Conservation (phyloP, 352 stramenopile species). For the Globisporangium camurandrum region DNA sequence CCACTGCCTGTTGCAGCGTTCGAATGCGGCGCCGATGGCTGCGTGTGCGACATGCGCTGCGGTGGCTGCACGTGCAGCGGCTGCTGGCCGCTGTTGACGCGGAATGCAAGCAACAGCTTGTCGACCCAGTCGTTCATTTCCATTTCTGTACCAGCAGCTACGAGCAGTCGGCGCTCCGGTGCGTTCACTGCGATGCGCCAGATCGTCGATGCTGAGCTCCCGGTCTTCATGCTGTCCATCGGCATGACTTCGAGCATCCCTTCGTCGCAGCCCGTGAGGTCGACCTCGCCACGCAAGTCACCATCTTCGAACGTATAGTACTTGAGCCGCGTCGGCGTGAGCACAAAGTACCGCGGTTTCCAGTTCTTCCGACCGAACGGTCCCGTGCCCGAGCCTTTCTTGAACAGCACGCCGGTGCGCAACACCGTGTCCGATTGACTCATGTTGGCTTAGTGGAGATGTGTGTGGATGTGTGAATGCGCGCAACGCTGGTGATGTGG, state of each 20-base stretch:
- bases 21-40: slow-evolving; percentile 1
- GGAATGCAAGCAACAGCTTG: slow-evolving; percentile 61
- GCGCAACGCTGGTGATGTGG: too few species aligned
- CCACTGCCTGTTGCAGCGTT: too few species aligned
- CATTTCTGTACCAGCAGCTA: slow-evolving; percentile 66
- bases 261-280: slow-evolving; percentile 52
- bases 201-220: slow-evolving; percentile 62
- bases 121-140: slow-evolving; percentile 85
- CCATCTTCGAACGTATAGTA: slow-evolving; percentile 83
- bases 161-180: slow-evolving; percentile 42
- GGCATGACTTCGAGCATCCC: slow-evolving; percentile 75
- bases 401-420: slow-evolving; percentile 76
- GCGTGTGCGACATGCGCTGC: slow-evolving; percentile 11
- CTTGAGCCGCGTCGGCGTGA: slow-evolving; percentile 45
- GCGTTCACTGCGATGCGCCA: slow-evolving; percentile 74
- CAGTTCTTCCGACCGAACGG: slow-evolving; percentile 69
- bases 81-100: slow-evolving; percentile 40
- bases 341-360: slow-evolving; percentile 77
- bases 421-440: slow-evolving; percentile 37
- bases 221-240: slow-evolving; percentile 63
- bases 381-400: slow-evolving; percentile 58
- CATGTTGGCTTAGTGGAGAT: slow-evolving; percentile 12
- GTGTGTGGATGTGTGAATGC: not conserved
- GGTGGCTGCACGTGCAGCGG: slow-evolving; percentile 14
- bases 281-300: slow-evolving; percentile 62